Evolutionary conservation across 2,329 filamentous ascomycete species (phyloP), one percentile per base, ranked within the genome.

Genomic region (Dothideomycetes sp.): DNA sequence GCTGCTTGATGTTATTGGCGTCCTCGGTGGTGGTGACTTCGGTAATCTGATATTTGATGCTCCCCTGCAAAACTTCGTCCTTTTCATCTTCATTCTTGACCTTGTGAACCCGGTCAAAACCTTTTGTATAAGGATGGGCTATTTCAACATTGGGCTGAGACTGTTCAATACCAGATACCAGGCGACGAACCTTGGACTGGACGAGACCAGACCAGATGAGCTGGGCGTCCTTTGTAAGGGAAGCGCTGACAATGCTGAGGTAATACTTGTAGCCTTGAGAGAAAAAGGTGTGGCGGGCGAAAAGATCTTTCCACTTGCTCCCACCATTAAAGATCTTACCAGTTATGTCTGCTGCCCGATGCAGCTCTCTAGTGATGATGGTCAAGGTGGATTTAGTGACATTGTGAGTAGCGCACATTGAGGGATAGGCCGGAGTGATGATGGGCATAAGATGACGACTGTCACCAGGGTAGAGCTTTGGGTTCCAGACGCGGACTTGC

Each of bases 341-440:
- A 8, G 86, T 78, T 40, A 95, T 81, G 37, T 84, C 71, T 37
- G 80, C 75, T 4, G 81, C 91, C 29, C 84, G 77, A 47, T 80
- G 72, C 15, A 96, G 74, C 57, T 98, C 91, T 34, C 79, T 73
- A 48, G 86, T 75, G 54, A 98, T 87, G 36, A 95, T 77, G 5
- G 75, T 68, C 66, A 87, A 85, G 2, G 87, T 93, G 1, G 89
- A 96, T 48, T 76, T 70, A 3, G 84, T 88, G 45, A 98, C 81
- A 54, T 94, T 96, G 66, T 94, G 91, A 0, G 91, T 96, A 2
- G 91, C 82, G 59, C 91, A 96, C 88, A 95, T 96, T 36, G 87
- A 93, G 3, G 91, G 91, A 58, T 95, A 96, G 1, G 91, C 88
- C 1, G 91, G 91, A 2, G 91, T 98, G 54, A 98, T 96, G 60